Conservation (phyloP, 2,329 filamentous ascomycete species). For the Apiospora saccharicola region DNA sequence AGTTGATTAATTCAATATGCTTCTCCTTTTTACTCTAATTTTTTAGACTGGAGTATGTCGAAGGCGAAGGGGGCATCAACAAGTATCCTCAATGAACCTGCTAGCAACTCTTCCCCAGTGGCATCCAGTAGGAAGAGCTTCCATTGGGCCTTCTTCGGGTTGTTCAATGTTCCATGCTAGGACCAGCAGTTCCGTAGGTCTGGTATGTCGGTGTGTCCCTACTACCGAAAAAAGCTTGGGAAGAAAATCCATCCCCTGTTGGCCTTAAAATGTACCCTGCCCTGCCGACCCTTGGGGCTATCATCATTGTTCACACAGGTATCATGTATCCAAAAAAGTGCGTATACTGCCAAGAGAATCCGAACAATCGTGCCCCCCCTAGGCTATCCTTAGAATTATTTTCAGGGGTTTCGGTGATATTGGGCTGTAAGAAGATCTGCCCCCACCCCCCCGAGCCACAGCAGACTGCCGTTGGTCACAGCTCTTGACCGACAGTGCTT, state of each 20-base stretch:
- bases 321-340: slow-evolving; percentile 11
- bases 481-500: slow-evolving; percentile 17
- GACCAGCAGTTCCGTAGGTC: slow-evolving; percentile 21
- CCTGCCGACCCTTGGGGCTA: slow-evolving; percentile 3
- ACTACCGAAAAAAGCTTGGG: slow-evolving; percentile 20
- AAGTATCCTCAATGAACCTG: background rate
- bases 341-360: slow-evolving; percentile 3
- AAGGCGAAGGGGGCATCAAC: background rate
- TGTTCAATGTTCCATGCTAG: slow-evolving; percentile 22
- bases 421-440: slow-evolving; percentile 21
- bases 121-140: background rate
- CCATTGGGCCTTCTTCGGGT: slow-evolving; percentile 17
- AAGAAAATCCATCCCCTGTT: slow-evolving; percentile 13
- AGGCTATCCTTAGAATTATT: slow-evolving; percentile 15
- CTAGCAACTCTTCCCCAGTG: background rate
- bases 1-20: background rate
- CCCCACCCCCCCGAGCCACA: slow-evolving; percentile 10
- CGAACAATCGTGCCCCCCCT: slow-evolving; percentile 16
- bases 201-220: slow-evolving; percentile 18
- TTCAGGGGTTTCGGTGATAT: slow-evolving; percentile 21
- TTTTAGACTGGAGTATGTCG: background rate
- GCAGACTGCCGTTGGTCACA: slow-evolving; percentile 24
- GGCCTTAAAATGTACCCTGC: slow-evolving; percentile 16
- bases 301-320: slow-evolving; percentile 8
- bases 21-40: background rate